Evolutionary conservation across 129 eudicot genomes (phyloP).

Genomic region (Centaurea solstitialis): DNA sequence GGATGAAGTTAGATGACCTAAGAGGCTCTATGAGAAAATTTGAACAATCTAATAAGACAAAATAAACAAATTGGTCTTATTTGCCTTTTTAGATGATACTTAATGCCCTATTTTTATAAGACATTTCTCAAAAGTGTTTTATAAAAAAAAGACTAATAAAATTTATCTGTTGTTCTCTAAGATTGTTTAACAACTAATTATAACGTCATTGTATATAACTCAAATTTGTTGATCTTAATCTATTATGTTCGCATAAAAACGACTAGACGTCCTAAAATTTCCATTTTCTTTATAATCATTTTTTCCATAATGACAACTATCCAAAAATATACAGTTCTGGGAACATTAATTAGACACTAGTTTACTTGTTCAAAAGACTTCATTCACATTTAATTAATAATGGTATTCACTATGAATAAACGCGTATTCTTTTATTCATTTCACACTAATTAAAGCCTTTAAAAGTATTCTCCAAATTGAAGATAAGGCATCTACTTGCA

Average conservation of each 20-base stretch:
- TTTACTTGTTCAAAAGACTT: background rate
- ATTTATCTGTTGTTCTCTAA: background rate
- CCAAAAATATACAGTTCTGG: background rate
- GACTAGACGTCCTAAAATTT: background rate
- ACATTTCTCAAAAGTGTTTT: too few relatives aligned
- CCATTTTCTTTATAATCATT: too few relatives aligned
- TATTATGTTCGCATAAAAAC: background rate
- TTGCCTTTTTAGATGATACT: background rate
- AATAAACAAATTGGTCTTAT: background rate
- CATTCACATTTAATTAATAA: background rate
- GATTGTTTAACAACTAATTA: background rate
- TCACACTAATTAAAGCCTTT: background rate
- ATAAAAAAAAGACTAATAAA: too few relatives aligned
- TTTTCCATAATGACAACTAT: background rate
- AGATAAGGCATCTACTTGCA: conserved; percentile 45
- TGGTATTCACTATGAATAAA: background rate
- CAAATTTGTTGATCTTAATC: background rate
- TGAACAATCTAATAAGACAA: background rate
- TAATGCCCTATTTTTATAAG: too few relatives aligned
- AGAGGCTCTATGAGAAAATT: background rate
- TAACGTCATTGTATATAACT: background rate
- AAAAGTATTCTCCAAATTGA: conserved; percentile 9
- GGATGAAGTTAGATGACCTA: background rate
- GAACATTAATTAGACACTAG: background rate
- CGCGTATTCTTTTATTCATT: background rate